Percentiles rank a stretch among this genome's conserved stretches.
These are phyloP conservation scores for Phaeolepiota aurea DNA, from an alignment of 768 basidiomycete genomes.

Conservation along the genomic window DNA sequence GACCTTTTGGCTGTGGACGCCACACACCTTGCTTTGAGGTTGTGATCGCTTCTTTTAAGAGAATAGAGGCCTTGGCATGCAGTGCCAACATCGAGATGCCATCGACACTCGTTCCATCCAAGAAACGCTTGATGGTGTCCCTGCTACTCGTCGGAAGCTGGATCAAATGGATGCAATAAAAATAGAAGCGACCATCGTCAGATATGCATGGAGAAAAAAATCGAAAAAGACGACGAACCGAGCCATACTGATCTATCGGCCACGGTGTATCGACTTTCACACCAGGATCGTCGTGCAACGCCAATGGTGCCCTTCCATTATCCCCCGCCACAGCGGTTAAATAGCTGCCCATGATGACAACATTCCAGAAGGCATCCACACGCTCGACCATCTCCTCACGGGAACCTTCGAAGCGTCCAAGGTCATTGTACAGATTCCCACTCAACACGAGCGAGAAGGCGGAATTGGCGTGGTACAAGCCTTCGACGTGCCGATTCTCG, in stretches of 20 bases:
- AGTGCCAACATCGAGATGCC: constrained; percentile 16
- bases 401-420: neutral
- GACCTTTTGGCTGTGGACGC: no score
- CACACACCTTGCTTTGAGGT: constrained; percentile 4
- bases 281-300: constrained; percentile 28
- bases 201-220: no score
- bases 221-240: no score
- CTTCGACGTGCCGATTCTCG: constrained; percentile 34
- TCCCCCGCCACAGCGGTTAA: constrained; percentile 37
- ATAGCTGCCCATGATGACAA: constrained; percentile 32
- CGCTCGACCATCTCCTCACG: constrained; percentile 13
- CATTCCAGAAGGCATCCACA: constrained; percentile 25
- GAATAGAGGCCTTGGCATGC: constrained; percentile 21
- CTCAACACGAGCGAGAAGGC: constrained; percentile 32
- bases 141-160: constrained; percentile 6
- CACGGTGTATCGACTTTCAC: constrained; percentile 25
- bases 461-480: constrained; percentile 40
- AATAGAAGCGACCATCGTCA: no score
- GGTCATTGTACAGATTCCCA: constrained; percentile 23
- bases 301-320: constrained; percentile 29
- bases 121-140: constrained; percentile 18
- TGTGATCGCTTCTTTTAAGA: constrained; percentile 7
- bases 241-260: constrained; percentile 18
- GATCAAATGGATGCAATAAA: neutral
- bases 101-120: constrained; percentile 14